These are phyloP conservation scores for Aspergillus carbonarius DNA, from an alignment of 2,329 filamentous ascomycete genomes.

Conservation along the genomic window DNA sequence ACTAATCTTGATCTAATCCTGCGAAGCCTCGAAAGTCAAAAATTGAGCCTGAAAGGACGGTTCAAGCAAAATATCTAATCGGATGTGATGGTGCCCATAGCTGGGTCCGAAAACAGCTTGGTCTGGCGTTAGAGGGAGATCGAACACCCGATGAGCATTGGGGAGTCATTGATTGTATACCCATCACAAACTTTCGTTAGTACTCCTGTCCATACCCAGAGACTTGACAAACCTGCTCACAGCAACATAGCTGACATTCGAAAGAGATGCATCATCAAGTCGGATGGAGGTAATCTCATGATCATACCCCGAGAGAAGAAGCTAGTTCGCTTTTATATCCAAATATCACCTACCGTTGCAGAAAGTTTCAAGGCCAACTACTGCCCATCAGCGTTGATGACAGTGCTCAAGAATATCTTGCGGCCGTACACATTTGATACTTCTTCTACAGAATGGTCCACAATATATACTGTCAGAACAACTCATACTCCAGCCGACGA, in stretches of 20 bases:
- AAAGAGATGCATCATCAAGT: constrained; percentile 59
- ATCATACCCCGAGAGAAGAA: constrained; percentile 64
- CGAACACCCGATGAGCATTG: constrained; percentile 12
- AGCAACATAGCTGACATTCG: constrained; percentile 51
- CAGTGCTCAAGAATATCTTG: constrained; percentile 58
- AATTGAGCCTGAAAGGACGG: background rate
- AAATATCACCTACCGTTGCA: constrained; percentile 53
- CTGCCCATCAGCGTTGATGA: background rate
- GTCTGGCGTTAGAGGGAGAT: constrained; percentile 18
- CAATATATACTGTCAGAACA: background rate
- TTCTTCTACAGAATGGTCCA: background rate
- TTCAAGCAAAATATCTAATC: constrained; percentile 24
- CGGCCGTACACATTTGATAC: constrained; percentile 37
- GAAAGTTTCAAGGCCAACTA: constrained; percentile 61
- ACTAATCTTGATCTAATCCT: background rate
- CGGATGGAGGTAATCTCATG: constrained; percentile 59
- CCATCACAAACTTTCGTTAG: constrained; percentile 48
- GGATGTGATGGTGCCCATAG: constrained; percentile 26
- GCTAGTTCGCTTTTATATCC: constrained; percentile 65
- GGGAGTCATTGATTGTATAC: constrained; percentile 20
- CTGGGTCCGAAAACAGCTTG: constrained; percentile 21
- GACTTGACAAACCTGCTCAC: constrained; percentile 13
- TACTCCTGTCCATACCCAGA: background rate
- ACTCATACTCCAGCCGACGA: too few species aligned
- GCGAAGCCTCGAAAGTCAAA: background rate